Conservation (phyloP, 192 early-diverging fungal genomes). For the Umbelopsis ramanniana region DNA sequence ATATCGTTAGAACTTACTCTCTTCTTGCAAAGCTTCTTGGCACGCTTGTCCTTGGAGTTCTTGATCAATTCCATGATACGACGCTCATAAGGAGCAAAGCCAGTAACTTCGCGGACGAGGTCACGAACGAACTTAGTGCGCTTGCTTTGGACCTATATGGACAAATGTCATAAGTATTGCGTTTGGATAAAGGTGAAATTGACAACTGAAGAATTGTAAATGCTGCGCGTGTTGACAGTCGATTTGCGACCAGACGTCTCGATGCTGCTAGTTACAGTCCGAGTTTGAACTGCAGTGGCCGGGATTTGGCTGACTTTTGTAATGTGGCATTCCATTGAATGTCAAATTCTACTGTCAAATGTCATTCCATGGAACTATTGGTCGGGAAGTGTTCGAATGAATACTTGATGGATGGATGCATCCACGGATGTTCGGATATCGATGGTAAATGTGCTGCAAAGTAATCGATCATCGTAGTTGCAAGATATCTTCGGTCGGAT, state of each 20-base stretch:
- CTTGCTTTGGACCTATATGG: constrained; percentile 47
- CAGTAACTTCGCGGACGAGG: constrained; percentile 94
- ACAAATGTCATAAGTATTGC: background rate
- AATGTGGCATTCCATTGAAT: too few relatives aligned
- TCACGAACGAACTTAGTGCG: constrained; percentile 90
- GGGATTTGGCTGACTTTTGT: too few relatives aligned
- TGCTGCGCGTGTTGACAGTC: too few relatives aligned
- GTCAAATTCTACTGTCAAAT: too few relatives aligned
- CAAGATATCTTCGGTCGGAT: constrained; percentile 29
- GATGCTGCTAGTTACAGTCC: too few relatives aligned
- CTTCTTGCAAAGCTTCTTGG: constrained; percentile 97
- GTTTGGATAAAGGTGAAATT: too few relatives aligned
- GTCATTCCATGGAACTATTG: too few relatives aligned
- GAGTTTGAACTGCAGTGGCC: too few relatives aligned
- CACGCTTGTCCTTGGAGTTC: constrained; percentile 99
- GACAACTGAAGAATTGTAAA: too few relatives aligned
- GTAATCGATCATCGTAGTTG: background rate
- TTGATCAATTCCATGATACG: constrained; percentile 99
- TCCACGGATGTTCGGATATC: background rate
- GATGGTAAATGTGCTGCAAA: background rate
- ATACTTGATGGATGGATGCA: background rate
- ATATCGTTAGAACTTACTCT: constrained; percentile 54
- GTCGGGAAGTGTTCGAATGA: too few relatives aligned
- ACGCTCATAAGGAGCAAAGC: constrained; percentile 97
- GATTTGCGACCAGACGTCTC: too few relatives aligned